Evolutionary conservation across 345 rosid genomes (phyloP), one percentile per base, ranked within the genome.

Genomic region (Firmiana major): DNA sequence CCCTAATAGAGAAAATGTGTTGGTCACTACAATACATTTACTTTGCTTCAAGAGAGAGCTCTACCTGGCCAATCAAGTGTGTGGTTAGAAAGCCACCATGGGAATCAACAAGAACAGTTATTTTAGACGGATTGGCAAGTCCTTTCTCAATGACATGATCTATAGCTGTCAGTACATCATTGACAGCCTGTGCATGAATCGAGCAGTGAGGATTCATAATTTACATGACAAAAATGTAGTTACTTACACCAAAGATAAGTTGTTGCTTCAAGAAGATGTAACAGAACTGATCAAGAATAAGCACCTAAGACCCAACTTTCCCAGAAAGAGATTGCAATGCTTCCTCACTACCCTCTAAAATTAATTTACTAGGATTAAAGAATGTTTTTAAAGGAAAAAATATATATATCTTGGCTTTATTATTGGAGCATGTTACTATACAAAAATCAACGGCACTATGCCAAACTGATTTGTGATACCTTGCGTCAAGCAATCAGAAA

Each of bases 321-420:
- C 99, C 98, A 21, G 91, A 93, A 83, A 96, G 91, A 79, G 97
- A 93, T 74, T 96, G 99, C 84, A 96, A 86, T 77, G 99, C 98
- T 73, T 96, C 99, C 87, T 96, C 98, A 1, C 99, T 97, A 96
- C 78, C 98, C 99, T 88, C 99, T 96, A 89, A 43, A 74, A 87
- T 72, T 49, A 78, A 69, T 49, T 31, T 3, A 31, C 42, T 13
- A 62, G 21, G n/a, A 62, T n/a, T 34, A 12, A 63, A 36, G 7
- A 7, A 16, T 17, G 0, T 8, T 36, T 16, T 16, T 36, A 6
- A 19, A 9, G 38, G 38, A 36, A 10, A 26, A 12, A n/a, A n/a
- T n/a, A 17, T 63, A 16, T 21, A 36, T 13, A n/a, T 63, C 46
- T 66, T 63, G 7, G 46, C 12, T 59, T 36, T 26, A 26, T 36